A percentile compares a stretch with the other conserved stretches of the same genome.
phyloP scores from a whole-genome alignment of 192 early-diverging fungal genomes.

The Spinellus fusiger region DNA sequence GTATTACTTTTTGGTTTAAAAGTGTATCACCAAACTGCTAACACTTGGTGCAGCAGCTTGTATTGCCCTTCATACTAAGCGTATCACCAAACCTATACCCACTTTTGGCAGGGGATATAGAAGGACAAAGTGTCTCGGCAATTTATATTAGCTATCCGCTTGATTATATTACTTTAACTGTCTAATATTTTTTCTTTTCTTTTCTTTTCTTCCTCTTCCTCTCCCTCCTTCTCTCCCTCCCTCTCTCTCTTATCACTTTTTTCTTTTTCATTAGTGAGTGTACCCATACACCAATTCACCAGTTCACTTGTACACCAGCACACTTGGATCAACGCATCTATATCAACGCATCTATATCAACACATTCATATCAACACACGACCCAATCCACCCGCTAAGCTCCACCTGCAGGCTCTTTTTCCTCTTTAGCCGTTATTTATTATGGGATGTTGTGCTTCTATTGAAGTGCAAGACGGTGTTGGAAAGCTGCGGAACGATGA shows the following conservation, averaged over 20 bases:
- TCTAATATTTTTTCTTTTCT: background rate
- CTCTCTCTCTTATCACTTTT: background rate
- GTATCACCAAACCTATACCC: no score
- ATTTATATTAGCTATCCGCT: slow-evolving; percentile 1
- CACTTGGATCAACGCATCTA: background rate
- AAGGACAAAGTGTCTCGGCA: no score
- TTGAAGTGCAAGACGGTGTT: slow-evolving; percentile 66
- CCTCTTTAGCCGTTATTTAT: background rate
- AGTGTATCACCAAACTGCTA: no score
- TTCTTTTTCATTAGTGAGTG: background rate
- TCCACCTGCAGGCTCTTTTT: background rate
- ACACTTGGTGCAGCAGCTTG: no score
- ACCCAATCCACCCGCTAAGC: background rate
- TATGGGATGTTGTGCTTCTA: slow-evolving; percentile 87
- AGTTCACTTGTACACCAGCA: background rate
- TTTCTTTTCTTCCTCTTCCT: background rate
- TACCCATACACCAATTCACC: background rate
- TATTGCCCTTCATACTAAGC: no score
- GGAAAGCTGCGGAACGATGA: slow-evolving; percentile 79
- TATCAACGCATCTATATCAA: background rate
- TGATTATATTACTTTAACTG: background rate
- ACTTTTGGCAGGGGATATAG: no score
- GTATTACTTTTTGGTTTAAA: no score
- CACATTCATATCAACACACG: background rate
- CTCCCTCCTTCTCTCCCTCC: background rate